Evolutionary conservation across 352 stramenopile genomes (phyloP).

Genomic region (Thraustochytrium striatum): DNA sequence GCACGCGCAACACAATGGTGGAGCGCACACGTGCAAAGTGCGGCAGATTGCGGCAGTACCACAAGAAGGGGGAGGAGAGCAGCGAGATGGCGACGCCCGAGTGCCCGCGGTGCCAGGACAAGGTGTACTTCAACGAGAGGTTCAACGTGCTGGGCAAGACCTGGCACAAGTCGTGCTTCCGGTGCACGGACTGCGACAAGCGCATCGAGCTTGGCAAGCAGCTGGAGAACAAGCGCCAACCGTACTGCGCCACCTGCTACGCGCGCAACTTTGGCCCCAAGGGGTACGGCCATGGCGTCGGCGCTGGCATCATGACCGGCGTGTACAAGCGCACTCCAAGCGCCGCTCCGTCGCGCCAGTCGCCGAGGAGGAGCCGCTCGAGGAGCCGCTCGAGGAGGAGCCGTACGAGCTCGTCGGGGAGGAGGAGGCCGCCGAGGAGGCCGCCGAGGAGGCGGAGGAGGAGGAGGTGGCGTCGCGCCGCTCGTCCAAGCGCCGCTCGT

Average conservation of each 20-base stretch:
- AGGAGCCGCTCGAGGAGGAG: neutral
- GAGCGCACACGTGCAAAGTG: too few relatives aligned
- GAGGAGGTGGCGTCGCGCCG: neutral
- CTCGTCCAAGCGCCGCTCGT: neutral
- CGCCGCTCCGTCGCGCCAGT: neutral
- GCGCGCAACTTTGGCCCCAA: constrained; percentile 18
- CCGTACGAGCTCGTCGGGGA: neutral
- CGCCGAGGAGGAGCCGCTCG: neutral
- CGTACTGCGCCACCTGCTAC: constrained; percentile 41
- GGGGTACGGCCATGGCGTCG: constrained; percentile 18
- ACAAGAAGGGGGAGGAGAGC: neutral
- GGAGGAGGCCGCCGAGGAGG: neutral
- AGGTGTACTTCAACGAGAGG: constrained; percentile 13
- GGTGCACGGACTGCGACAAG: constrained; percentile 5
- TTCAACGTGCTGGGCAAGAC: constrained; percentile 23
- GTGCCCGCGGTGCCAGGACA: constrained; percentile 14
- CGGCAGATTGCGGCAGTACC: neutral
- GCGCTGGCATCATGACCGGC: constrained; percentile 20
- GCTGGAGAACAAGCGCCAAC: neutral
- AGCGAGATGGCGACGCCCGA: constrained; percentile 11
- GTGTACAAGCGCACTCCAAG: constrained; percentile 10
- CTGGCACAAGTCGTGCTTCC: constrained; percentile 42
- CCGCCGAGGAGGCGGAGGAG: neutral
- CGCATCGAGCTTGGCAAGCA: constrained; percentile 38
- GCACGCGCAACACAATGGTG: too few relatives aligned